Conservation (phyloP, 257 asterid species). For the Solanum paucissectum region DNA sequence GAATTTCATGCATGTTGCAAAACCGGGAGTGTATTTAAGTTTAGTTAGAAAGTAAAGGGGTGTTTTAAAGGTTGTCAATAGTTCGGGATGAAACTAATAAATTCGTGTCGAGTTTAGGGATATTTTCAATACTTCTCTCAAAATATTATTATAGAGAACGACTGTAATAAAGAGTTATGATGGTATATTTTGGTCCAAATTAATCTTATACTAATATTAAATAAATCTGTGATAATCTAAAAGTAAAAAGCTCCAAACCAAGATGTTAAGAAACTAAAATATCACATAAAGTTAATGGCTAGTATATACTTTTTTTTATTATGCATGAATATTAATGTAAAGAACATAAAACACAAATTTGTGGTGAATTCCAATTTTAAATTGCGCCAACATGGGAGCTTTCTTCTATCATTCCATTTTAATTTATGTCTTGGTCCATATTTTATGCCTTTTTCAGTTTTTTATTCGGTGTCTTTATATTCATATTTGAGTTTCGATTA, state of each 20-base stretch:
- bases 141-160: background rate
- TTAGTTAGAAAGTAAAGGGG: too few relatives aligned
- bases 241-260: background rate
- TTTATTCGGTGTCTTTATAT: background rate
- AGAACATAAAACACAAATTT: background rate
- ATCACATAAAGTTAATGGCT: background rate
- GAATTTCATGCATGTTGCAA: too few relatives aligned
- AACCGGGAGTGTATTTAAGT: too few relatives aligned
- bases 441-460: background rate
- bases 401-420: background rate
- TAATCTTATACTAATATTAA: background rate
- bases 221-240: background rate
- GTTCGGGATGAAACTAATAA: too few relatives aligned
- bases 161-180: background rate
- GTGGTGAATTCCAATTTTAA: background rate
- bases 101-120: too few relatives aligned
- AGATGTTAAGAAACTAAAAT: background rate
- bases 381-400: constrained; percentile 1
- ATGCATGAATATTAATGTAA: background rate
- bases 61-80: too few relatives aligned
- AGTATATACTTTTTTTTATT: background rate
- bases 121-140: too few relatives aligned
- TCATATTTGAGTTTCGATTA: background rate
- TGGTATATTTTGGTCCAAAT: background rate
- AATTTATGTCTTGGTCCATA: background rate